phyloP scores from a whole-genome alignment of 1,139 yeast species.

The Kodamaea anthophila region DNA sequence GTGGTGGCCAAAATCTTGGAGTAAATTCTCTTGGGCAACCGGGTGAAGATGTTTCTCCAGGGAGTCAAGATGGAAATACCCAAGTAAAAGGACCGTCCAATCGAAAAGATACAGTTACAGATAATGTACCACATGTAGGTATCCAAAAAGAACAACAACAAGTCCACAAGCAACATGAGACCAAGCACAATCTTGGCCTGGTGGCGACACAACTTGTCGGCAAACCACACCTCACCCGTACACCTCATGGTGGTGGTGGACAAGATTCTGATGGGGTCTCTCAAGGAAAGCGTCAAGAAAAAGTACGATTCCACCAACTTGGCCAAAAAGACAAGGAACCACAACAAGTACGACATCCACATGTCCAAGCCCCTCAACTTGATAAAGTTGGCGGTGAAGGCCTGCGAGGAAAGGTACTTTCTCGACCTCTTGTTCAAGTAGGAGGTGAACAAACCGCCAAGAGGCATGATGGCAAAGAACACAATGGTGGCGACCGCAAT shows the following conservation, averaged over 20 bases:
- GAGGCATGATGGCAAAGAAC: constrained; percentile 91
- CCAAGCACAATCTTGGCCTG: constrained; percentile 88
- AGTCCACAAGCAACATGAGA: constrained; percentile 85
- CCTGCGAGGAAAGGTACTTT: constrained; percentile 87
- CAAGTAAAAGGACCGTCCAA: constrained; percentile 94
- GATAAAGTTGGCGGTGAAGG: constrained; percentile 90
- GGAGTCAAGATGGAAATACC: constrained; percentile 98
- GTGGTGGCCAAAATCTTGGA: constrained; percentile 96
- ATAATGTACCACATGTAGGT: constrained; percentile 98
- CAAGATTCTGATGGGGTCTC: constrained; percentile 84
- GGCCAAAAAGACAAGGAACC: constrained; percentile 86
- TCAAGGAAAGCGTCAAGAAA: constrained; percentile 82
- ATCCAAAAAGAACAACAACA: constrained; percentile 95
- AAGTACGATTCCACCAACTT: constrained; percentile 86
- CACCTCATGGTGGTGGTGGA: constrained; percentile 45
- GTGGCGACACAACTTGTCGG: constrained; percentile 64
- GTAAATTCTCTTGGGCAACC: constrained; percentile 97
- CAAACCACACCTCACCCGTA: constrained; percentile 88
- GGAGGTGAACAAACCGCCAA: constrained; percentile 93
- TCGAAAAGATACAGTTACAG: constrained; percentile 89
- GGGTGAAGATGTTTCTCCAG: constrained; percentile 97
- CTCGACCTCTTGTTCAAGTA: constrained; percentile 87
- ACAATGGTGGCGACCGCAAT: constrained; percentile 77
- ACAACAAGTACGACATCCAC: constrained; percentile 93
- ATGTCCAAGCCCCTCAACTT: constrained; percentile 80